phyloP scores from a whole-genome alignment of 768 basidiomycete species.

The Lentinula boryana region DNA sequence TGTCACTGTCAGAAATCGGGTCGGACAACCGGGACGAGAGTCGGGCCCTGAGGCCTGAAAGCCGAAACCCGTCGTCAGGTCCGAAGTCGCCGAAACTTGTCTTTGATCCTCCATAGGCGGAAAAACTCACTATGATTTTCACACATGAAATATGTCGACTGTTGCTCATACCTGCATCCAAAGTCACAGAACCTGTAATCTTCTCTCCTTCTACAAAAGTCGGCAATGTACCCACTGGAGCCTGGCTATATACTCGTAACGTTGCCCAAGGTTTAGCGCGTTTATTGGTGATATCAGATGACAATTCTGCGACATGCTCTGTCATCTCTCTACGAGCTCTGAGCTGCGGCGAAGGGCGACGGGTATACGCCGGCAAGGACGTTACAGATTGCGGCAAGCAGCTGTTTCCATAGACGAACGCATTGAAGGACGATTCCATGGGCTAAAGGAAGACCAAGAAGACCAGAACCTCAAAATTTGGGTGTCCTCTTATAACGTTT shows the following conservation, averaged over 20 bases:
- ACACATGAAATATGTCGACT: slow-evolving; percentile 44
- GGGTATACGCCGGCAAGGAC: slow-evolving; percentile 1
- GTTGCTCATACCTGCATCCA: slow-evolving; percentile 22
- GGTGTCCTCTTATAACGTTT: neutral
- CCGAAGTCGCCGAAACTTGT: neutral
- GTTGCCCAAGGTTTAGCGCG: slow-evolving; percentile 29
- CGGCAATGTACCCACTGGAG: slow-evolving; percentile 28
- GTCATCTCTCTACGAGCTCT: neutral
- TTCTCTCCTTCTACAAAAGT: slow-evolving; percentile 27
- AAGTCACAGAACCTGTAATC: slow-evolving; percentile 27
- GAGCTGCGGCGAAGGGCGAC: neutral
- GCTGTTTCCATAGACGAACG: neutral
- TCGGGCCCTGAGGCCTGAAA: neutral
- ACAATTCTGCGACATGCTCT: slow-evolving; percentile 1
- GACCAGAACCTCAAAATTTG: neutral
- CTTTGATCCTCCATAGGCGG: neutral
- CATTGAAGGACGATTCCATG: slow-evolving; percentile 1
- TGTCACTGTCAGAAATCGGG: neutral
- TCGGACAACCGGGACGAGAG: neutral
- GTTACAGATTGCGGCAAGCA: slow-evolving; percentile 2
- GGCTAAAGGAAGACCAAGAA: neutral
- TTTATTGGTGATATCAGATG: neutral
- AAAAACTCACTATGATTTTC: slow-evolving; percentile 34
- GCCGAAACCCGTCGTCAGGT: neutral
- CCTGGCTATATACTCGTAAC: slow-evolving; percentile 39